Evolutionary conservation across 2,329 filamentous ascomycete genomes (phyloP), one percentile per base, ranked within the genome.

Genomic region (Diaporthe helianthi): DNA sequence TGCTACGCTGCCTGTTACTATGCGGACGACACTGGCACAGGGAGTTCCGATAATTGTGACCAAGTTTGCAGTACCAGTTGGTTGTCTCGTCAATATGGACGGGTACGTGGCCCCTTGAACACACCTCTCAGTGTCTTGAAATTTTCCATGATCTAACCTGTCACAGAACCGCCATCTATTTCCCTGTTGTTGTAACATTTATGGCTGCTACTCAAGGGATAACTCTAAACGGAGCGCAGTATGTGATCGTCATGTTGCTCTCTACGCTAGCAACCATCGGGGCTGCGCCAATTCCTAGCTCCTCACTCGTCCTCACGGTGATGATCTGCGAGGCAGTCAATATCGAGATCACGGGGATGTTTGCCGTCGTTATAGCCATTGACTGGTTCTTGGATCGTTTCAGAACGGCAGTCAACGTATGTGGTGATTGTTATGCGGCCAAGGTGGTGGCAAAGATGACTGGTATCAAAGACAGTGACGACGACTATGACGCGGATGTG

Each of bases 311-410:
- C 4, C 77, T 86, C 17, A 82, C 82, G 3, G 77, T 85, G 72
- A 85, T 87, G 83, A 86, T 86, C 71, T 81, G 83, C 12, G 76
- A 79, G 26, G 60, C 58, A 8, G 79, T 86, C 65, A 78, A 81
- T 17, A 79, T 86, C 1, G 78, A 79, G 1, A 75, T 85, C 41
- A 85, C 82, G 0, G 81, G 79, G 22, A 85, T 85, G 83, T 86
- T 83, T 71, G 84, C 81, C 26, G 83, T 86, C 49, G 83, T 86
- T 17, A 81, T 86, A 2, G 84, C 84, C 29, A 86, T 86, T 53
- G 84, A 86, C 71, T 87, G 84, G 85, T 82, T 87, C 75, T 78
- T 86, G n/a, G 85, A 87, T 75, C 82, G 85, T 33, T 87, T 87
- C 80, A 79, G 85, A 17, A 87, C 85, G 0, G 80, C 82, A 4